These are phyloP conservation scores for Sporothrix schenckii DNA, from an alignment of 2,329 filamentous ascomycete species.

Conservation along the genomic window DNA sequence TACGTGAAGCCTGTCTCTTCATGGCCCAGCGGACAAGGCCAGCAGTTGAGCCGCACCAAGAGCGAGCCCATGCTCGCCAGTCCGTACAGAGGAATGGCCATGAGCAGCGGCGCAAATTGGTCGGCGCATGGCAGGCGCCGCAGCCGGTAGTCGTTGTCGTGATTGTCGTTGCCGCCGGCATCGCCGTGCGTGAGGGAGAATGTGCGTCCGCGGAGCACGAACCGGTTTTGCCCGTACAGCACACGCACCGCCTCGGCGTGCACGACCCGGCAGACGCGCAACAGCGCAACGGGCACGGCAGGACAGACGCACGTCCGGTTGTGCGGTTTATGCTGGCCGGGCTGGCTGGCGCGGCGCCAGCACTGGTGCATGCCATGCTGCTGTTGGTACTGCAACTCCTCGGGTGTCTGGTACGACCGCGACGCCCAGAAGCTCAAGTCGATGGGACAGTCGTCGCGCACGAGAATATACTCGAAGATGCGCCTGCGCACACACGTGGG, in stretches of 20 bases:
- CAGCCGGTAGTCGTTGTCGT: neutral
- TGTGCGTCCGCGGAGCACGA: constrained; percentile 4
- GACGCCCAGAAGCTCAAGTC: constrained; percentile 2
- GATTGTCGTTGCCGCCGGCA: neutral
- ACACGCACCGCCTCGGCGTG: neutral
- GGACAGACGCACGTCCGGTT: neutral
- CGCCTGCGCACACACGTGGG: neutral
- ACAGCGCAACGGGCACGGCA: neutral
- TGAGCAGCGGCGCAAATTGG: neutral
- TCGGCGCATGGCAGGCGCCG: neutral
- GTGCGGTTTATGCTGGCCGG: neutral
- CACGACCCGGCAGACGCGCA: neutral
- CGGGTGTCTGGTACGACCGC: neutral
- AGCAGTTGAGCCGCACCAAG: constrained; percentile 18
- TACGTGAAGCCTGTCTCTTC: neutral
- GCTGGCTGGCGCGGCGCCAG: neutral
- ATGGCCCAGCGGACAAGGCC: constrained; percentile 9
- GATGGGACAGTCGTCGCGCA: constrained; percentile 7
- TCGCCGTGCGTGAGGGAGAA: neutral
- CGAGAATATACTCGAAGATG: constrained; percentile 2
- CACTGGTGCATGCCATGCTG: neutral
- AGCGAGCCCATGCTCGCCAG: neutral
- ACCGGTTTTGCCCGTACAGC: constrained; percentile 5
- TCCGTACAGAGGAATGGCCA: neutral
- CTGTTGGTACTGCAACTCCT: neutral